Base-by-base conservation (phyloP, 352 stramenopile species). In the Thalassiosira pacifica region DNA sequence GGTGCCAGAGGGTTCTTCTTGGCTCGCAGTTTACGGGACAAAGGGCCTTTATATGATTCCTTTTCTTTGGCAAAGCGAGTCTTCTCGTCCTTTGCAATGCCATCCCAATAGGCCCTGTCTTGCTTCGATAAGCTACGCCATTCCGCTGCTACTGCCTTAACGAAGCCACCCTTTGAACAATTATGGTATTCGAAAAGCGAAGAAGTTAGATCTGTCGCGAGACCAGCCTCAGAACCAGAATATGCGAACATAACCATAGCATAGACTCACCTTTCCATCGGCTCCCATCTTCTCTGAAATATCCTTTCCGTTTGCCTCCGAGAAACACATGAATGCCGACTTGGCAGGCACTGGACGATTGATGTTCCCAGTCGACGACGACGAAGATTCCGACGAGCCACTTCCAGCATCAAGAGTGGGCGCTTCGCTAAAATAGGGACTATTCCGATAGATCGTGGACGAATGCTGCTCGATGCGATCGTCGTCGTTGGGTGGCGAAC, bases 1-100 rank as follows among this genome's bases (percentile, higher is more conserved):
- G 97, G 97, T 4, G 97, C 97, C 61, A 97, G 93, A 53, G 96
- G 96, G 89, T 98, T 93, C 85, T 98, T 98, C 93, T 98, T 98
- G 9, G 96, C 96, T 63, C 97, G 73, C 19, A 90, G 93, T 88
- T 98, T 98, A 79, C 97, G 97, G 16, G 94, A 91, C 52, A 98
- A 94, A 6, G 96, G 96, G 0, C 97, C 96, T 53, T 76, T 92
- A 66, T 98, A 61, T 3, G 93, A 92, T n/a, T 96, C 91, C 92
- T 98, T 98, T 89, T 99, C 97, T 76, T 96, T 92, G 69, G 97
- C 93, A 85, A 98, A 98, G 31, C 97, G 96, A 81, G 97, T 91
- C 90, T 98, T 98, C 87, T 99, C 97, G 11, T 96, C 95, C 73
- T 96, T 93, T 8, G 97, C 97, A 22, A 96, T 91, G n/a, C 96